Base-by-base conservation (phyloP, 2,329 filamentous ascomycete species). In the Beauveria asiatica region DNA sequence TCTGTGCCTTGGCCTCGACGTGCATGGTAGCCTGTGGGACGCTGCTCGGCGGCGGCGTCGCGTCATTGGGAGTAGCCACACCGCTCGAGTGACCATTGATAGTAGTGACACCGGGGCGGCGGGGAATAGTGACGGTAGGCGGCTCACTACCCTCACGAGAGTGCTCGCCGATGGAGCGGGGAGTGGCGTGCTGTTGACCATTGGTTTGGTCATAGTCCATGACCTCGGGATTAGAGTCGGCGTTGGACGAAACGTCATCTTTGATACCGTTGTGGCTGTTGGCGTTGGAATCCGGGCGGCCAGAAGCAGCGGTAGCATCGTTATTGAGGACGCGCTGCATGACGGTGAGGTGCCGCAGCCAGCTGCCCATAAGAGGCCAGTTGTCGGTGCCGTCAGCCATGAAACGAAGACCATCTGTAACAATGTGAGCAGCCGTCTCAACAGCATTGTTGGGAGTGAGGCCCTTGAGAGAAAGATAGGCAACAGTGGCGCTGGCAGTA, bases 241-340 rank as follows among this genome's bases (percentile, higher is more conserved):
- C 74, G 63, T 82, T 81, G 61, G 81, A 83, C 2, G 76, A 74
- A 16, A 74, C 74, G 27, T 85, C 83, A 57, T 84, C 82, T 73
- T 83, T 84, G 61, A 79, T 67, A 66, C 66, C 65, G 11, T 37
- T 33, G 30, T 33, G 30, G 61, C 65, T 60, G 63, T 72, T 67
- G 50, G 67, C 67, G 33, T 64, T 65, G 63, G 69, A 70, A 59
- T 67, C 70, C 56, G 78, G 76, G n/a, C 74, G 64, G 62, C 70
- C 37, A 58, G 72, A 44, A 60, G 66, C 44, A 1, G 69, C 64
- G 3, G 72, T 67, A 5, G 79, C 80, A 25, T 82, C 77, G 48
- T 83, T 83, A 64, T 79, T 78, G 23, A 85, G 70, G 2, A 85
- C 83, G 62, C 83, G 81, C 62, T 82, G 79, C 83, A 85, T 85